Percentiles rank a stretch among this genome's conserved stretches.
These are phyloP conservation scores for Sporisorium iseilematis-ciliati DNA, from an alignment of 1,284 basidiomycete species.

Conservation along the genomic window DNA sequence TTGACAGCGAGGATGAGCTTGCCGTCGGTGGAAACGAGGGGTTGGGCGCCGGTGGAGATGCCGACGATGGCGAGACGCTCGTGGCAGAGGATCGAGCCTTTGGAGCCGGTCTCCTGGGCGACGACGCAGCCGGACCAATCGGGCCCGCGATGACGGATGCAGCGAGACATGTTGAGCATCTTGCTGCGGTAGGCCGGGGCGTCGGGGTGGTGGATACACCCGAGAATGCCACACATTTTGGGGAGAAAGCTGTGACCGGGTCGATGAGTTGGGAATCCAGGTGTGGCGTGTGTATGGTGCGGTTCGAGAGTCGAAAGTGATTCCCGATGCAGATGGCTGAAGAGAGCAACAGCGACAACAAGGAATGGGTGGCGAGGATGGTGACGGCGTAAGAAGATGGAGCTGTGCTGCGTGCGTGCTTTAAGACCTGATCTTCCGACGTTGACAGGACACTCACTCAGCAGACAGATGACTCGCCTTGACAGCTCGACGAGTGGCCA, in stretches of 20 bases:
- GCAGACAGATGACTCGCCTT: slow-evolving; percentile 3
- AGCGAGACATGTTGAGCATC: slow-evolving; percentile 68
- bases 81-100: slow-evolving; percentile 70
- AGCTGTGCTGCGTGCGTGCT: background rate
- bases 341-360: background rate
- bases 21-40: slow-evolving; percentile 87
- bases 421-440: slow-evolving; percentile 9
- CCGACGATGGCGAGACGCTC: slow-evolving; percentile 90
- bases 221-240: slow-evolving; percentile 68
- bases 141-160: slow-evolving; percentile 69
- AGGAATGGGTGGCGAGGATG: background rate
- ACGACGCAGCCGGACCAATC: slow-evolving; percentile 70
- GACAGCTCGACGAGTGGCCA: background rate
- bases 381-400: background rate
- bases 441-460: background rate
- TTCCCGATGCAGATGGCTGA: too few species aligned
- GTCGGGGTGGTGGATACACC: slow-evolving; percentile 66
- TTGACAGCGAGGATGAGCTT: slow-evolving; percentile 92
- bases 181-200: slow-evolving; percentile 65
- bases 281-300: background rate
- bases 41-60: slow-evolving; percentile 97
- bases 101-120: slow-evolving; percentile 51
- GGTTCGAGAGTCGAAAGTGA: background rate
- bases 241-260: too few species aligned
- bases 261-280: background rate